A percentile compares a stretch with the other conserved stretches of the same genome.
Conservation (phyloP, 129 eudicot genomes). For the Artemisia argyi region DNA sequence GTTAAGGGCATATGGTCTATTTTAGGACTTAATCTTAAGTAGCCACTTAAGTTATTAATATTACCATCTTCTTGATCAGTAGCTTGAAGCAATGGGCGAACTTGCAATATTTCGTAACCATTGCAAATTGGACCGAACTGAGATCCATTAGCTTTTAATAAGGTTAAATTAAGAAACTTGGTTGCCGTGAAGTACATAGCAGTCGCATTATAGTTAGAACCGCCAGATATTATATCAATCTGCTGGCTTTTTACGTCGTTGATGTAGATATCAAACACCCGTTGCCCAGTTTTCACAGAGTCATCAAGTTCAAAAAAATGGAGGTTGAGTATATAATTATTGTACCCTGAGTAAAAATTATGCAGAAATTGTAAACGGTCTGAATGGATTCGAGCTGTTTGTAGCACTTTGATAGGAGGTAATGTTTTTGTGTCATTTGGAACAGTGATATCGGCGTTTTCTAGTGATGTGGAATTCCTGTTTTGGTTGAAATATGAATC, state of each 20-base stretch:
- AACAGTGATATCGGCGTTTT: conserved; percentile 7
- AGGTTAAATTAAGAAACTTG: conserved; percentile 46
- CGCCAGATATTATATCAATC: conserved; percentile 45
- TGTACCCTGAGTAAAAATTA: conserved; percentile 35
- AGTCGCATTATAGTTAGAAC: conserved; percentile 32
- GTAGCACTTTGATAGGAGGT: conserved; percentile 58
- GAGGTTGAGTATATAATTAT: conserved; percentile 46
- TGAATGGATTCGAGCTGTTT: conserved; percentile 59
- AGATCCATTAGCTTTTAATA: conserved; percentile 51
- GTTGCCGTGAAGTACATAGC: conserved; percentile 44
- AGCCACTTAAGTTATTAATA: conserved; percentile 14
- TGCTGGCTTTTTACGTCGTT: conserved; percentile 35
- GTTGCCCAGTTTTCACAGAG: conserved; percentile 54
- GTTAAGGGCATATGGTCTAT: conserved; percentile 6
- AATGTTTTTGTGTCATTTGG: conserved; percentile 16
- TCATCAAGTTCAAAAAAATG: conserved; percentile 58
- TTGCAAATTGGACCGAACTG: conserved; percentile 65
- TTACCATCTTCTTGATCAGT: conserved; percentile 55
- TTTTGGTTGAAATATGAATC: conserved; percentile 34
- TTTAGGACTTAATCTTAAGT: neutral
- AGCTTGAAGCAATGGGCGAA: conserved; percentile 43
- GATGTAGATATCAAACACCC: conserved; percentile 58
- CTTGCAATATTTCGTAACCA: conserved; percentile 64
- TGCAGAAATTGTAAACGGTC: conserved; percentile 53
- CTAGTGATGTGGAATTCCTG: conserved; percentile 23